phyloP scores from a whole-genome alignment of 192 early-diverging fungal species.

The Paraglomus brasilianum region DNA sequence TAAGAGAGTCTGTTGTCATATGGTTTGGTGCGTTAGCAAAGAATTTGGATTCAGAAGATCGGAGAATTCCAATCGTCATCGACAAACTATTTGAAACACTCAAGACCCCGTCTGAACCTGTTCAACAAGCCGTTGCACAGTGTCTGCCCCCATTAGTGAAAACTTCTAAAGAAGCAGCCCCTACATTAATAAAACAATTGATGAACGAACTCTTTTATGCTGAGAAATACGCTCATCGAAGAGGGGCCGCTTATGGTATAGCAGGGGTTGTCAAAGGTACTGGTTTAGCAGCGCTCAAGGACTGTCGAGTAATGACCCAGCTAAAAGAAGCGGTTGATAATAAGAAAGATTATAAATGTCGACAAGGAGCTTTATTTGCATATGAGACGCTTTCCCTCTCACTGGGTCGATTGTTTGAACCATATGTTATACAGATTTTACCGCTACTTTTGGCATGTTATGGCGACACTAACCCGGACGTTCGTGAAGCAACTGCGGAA shows the following conservation, averaged over 20 bases:
- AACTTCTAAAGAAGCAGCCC: constrained; percentile 59
- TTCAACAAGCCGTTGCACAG: constrained; percentile 91
- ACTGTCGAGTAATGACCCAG: constrained; percentile 73
- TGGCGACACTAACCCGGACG: constrained; percentile 77
- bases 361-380: constrained; percentile 94
- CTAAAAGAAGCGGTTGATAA: constrained; percentile 82
- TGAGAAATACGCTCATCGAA: constrained; percentile 80
- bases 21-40: constrained; percentile 88
- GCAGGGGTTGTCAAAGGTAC: constrained; percentile 92
- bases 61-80: constrained; percentile 77
- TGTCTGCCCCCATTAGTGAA: constrained; percentile 93
- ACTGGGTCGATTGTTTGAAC: constrained; percentile 93
- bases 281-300: constrained; percentile 85
- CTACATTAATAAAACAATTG: constrained; percentile 58
- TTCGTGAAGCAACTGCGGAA: constrained; percentile 90
- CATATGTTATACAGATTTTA: constrained; percentile 92
- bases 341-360: constrained; percentile 67
- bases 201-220: constrained; percentile 69
- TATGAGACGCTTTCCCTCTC: constrained; percentile 85
- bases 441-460: constrained; percentile 86
- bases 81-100: constrained; percentile 87
- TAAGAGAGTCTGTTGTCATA: constrained; percentile 91
- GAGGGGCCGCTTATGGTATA: constrained; percentile 94
- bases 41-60: constrained; percentile 73
- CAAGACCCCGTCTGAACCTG: constrained; percentile 89